Evolutionary conservation across 2,329 filamentous ascomycete species (phyloP).

Genomic region (Gliomastix tumulicola): DNA sequence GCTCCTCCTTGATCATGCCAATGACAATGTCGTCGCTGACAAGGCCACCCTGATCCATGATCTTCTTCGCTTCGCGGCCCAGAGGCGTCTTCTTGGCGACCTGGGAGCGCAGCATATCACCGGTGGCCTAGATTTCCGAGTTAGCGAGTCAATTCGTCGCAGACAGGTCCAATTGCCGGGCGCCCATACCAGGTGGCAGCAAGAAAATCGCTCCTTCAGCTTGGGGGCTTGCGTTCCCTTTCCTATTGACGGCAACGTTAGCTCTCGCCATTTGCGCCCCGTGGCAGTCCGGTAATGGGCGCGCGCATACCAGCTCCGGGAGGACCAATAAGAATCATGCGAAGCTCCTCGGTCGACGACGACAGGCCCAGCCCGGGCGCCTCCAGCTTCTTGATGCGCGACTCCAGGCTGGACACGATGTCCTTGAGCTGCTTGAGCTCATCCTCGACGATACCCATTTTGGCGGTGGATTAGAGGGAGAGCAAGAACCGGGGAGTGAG

Average conservation of each 20-base stretch:
- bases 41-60: slow-evolving; percentile 97
- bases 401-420: slow-evolving; percentile 76
- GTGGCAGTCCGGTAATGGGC: no score
- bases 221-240: slow-evolving; percentile 98
- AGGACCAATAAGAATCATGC: slow-evolving; percentile 97
- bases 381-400: slow-evolving; percentile 81
- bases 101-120: slow-evolving; percentile 98
- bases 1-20: slow-evolving; percentile 98
- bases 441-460: slow-evolving; percentile 85
- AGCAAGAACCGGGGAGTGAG: no score
- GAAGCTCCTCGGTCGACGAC: slow-evolving; percentile 57
- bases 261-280: slow-evolving; percentile 1
- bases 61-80: slow-evolving; percentile 97
- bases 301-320: slow-evolving; percentile 93
- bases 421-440: slow-evolving; percentile 80
- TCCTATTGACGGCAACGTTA: slow-evolving; percentile 55
- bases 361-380: slow-evolving; percentile 54
- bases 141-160: no score
- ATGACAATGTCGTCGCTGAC: slow-evolving; percentile 99
- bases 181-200: slow-evolving; percentile 82
- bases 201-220: slow-evolving; percentile 96
- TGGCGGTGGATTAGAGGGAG: no score
- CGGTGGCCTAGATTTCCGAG: slow-evolving; percentile 78
- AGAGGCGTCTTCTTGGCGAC: slow-evolving; percentile 95
- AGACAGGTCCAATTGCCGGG: neutral